Evolutionary conservation across 1,284 basidiomycete genomes (phyloP).

Genomic region (Inonotus hispidus): DNA sequence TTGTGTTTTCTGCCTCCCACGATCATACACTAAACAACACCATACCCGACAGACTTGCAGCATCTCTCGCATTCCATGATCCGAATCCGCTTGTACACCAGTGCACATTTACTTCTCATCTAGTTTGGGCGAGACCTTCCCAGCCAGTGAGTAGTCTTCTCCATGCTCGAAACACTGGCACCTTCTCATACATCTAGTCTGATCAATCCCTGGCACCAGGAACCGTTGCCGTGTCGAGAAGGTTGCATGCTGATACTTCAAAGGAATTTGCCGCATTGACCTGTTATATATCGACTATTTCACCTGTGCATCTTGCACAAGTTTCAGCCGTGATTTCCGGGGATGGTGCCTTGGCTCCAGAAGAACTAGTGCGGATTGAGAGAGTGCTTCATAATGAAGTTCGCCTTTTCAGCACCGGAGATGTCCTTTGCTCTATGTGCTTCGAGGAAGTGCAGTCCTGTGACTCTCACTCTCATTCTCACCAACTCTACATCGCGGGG

Average conservation of each 20-base stretch:
- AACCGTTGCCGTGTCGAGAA: not conserved
- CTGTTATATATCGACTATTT: not conserved
- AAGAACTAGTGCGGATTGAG: slow-evolving; percentile 2
- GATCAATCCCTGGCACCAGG: not conserved
- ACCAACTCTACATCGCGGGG: slow-evolving; percentile 40
- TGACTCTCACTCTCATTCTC: not conserved
- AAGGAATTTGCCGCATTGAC: not conserved
- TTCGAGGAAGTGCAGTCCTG: not conserved
- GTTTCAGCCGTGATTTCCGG: not conserved
- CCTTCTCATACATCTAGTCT: not conserved
- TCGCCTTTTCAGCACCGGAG: slow-evolving; percentile 13
- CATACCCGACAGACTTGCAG: not conserved
- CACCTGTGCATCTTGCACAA: slow-evolving; percentile 4
- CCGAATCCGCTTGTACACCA: not conserved
- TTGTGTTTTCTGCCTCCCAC: not conserved
- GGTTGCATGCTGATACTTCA: not conserved
- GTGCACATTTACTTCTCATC: not conserved
- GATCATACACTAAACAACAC: not conserved
- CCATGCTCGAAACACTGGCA: too few species aligned
- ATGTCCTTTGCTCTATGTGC: not conserved
- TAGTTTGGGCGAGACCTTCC: not conserved
- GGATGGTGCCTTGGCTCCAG: not conserved
- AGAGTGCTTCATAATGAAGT: slow-evolving; percentile 3
- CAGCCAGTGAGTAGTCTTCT: not conserved
- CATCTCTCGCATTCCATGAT: slow-evolving; percentile 1